Conservation (phyloP, 2,329 filamentous ascomycete genomes). For the Cyphellophora attinorum region DNA sequence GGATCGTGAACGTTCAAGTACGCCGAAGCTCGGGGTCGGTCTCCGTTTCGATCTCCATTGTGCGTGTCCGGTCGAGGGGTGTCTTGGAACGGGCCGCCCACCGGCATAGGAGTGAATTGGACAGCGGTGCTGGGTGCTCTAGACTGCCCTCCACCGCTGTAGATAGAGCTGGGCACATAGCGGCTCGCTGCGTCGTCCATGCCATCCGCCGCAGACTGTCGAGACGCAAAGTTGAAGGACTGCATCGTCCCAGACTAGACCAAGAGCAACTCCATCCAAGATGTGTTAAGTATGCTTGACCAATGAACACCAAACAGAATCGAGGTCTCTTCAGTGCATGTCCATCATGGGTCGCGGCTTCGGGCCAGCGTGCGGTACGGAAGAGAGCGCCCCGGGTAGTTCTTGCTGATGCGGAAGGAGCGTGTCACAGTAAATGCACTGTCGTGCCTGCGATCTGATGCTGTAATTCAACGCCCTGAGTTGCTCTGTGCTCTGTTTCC, state of each 20-base stretch:
- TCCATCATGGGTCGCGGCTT: no score
- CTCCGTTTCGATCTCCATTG: background rate
- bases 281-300: no score
- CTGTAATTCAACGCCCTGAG: no score
- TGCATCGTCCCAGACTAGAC: conserved; percentile 10
- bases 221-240: conserved; percentile 13
- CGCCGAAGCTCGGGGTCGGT: conserved; percentile 9
- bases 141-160: conserved; percentile 16
- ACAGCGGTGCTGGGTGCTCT: conserved; percentile 6
- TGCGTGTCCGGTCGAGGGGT: background rate
- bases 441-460: no score
- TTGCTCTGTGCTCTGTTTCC: no score
- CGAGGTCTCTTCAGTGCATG: no score
- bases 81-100: conserved; percentile 12
- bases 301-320: no score
- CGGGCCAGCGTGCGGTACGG: no score
- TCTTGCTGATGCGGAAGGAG: no score
- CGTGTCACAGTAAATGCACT: no score
- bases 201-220: conserved; percentile 15
- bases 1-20: conserved; percentile 40
- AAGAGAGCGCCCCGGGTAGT: no score
- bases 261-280: background rate
- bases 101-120: conserved; percentile 9
- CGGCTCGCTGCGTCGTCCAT: conserved; percentile 14
- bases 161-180: conserved; percentile 19